Conservation (phyloP, 1,284 basidiomycete genomes). For the Bjerkandera adusta region DNA sequence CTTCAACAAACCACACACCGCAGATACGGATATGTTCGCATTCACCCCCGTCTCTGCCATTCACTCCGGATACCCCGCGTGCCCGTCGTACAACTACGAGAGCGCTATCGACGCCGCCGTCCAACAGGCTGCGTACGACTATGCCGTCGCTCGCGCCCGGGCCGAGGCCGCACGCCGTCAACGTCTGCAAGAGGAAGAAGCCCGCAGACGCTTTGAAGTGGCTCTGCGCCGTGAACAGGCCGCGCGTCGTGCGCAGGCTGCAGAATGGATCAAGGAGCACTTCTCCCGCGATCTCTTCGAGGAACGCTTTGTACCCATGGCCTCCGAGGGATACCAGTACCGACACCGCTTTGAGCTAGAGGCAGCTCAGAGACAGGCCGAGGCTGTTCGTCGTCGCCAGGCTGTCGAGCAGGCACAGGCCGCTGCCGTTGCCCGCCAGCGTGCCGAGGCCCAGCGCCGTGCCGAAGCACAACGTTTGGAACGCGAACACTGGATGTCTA, state of each 20-base stretch:
- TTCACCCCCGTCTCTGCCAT: slow-evolving; percentile 18
- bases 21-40: slow-evolving; percentile 19
- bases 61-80: slow-evolving; percentile 10
- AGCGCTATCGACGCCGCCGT: slow-evolving; percentile 14
- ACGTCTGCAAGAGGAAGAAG: slow-evolving; percentile 12
- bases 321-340: background rate
- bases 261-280: slow-evolving; percentile 3
- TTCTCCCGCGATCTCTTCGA: background rate
- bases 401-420: slow-evolving; percentile 9
- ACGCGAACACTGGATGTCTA: slow-evolving; percentile 3
- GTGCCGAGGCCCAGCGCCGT: slow-evolving; percentile 13
- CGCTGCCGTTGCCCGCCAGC: slow-evolving; percentile 11
- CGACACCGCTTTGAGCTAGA: background rate
- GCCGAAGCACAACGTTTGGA: slow-evolving; percentile 6
- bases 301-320: background rate
- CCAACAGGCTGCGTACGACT: slow-evolving; percentile 18
- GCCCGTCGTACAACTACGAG: background rate
- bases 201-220: slow-evolving; percentile 5
- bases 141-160: slow-evolving; percentile 19
- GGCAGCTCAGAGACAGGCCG: slow-evolving; percentile 2
- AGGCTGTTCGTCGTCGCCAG: slow-evolving; percentile 16
- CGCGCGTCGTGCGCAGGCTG: slow-evolving; percentile 12
- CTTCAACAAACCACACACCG: too few species aligned
- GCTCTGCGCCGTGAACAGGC: slow-evolving; percentile 16
- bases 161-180: slow-evolving; percentile 16